Evolutionary conservation across 148 eudicot species (phyloP), one percentile per base, ranked within the genome.

Genomic region (Diospyros kaki): DNA sequence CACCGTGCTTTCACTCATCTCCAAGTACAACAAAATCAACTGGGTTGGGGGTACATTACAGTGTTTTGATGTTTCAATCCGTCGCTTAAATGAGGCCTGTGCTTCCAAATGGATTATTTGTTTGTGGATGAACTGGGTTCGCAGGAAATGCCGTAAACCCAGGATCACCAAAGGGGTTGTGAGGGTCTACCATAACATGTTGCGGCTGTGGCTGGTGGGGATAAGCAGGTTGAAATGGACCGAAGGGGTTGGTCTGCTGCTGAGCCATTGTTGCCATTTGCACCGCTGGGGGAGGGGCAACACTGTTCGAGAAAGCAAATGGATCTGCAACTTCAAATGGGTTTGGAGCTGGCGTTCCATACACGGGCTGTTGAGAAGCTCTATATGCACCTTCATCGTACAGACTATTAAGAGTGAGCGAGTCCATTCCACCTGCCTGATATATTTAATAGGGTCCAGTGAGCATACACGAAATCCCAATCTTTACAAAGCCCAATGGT

Each of bases 371-470:
- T 84, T 86, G 92, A 78, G 87, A 87, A 52, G 94, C 91, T 83
- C 99, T 86, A 71, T 89, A 93, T 43, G 88, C 87, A 46, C 80
- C 97, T 59, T 89, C 93, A 46, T 93, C 97, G 5, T 96, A 96
- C 77, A 96, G 81, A 69, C 98, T 96, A 69, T 89, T 82, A 41
- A 96, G 79, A 44, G 89, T 93, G 60, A 91, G 96, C 0, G 94
- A 87, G 79, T 96, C 99, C 83, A 96, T 78, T 83, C 99, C 99
- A 41, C 99, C 99, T 66, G 89, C 99, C 98, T 96, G 87, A 8
- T 43, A 28, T 28, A 77, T 56, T 48, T 64, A 66, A 76, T 41
- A 28, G 41, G 4, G 41, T 4, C 52, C 14, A 9, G 58, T n/a
- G 68, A 62, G 14, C 75, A 72, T 28, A 38, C 5, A 38, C 15